Base-by-base conservation (phyloP, 805 yeast genomes). In the Clavispora carvajalis region DNA sequence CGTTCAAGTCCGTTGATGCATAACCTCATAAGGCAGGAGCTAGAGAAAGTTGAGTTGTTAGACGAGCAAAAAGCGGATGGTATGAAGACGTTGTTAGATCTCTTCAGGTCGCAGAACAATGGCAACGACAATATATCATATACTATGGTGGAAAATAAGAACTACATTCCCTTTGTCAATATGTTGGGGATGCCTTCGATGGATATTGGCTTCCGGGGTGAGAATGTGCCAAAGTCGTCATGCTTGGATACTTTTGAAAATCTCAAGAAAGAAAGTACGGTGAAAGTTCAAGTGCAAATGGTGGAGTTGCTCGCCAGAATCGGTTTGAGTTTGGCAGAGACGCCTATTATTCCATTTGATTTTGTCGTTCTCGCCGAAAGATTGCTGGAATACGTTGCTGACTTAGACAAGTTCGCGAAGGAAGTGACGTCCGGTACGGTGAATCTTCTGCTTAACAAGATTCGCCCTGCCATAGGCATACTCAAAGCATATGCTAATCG, bases 301-400 rank as follows among this genome's bases (percentile, higher is more conserved):
- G 74, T 80, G 3, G 74, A 79, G 40, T 54, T 84, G 17, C 53
- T 83, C 1, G 68, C 85, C 4, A 65, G 72, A 34, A 46, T 81
- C 3, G 61, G 74, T 0, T 54, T 88, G n/a, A 71, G 75, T 35
- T 54, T 84, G n/a, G 75, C 80, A 0, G 95, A 89, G 50, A 74
- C 73, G 30, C 95, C 97, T 1, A 59, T 87, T 30, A 66, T 90
- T 13, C 95, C 95, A 2, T 83, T 73, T 49, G 76, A 80, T 54
- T 59, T 85, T 25, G 59, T 56, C 3, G 63, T 65, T 5, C 70
- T 77, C 44, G 74, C 76, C 6, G 55, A 63, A 1, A 62, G 62
- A 7, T 48, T 85, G 43, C 65, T 64, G 16, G 54, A 59, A 1
- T 74, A 74, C 45, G 54, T 71, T 11, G 58, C 64, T 16, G 82